Evolutionary conservation across 768 basidiomycete species (phyloP).

Genomic region (Russula brevipes): DNA sequence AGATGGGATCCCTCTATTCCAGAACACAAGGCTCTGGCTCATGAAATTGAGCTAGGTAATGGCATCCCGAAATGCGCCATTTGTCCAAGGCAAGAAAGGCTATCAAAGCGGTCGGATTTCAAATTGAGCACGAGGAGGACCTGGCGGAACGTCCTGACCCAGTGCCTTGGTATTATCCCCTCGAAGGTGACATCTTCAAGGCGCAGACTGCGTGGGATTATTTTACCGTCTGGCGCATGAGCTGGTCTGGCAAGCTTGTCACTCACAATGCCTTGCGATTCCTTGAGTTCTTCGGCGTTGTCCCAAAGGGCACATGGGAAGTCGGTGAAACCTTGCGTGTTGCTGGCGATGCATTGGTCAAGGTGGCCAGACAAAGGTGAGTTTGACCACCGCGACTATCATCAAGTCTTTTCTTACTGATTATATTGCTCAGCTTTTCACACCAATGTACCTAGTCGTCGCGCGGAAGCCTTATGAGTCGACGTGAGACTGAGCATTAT

Average conservation of each 20-base stretch:
- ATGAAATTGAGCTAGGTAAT: constrained; percentile 89
- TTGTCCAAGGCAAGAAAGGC: constrained; percentile 67
- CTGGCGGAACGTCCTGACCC: constrained; percentile 77
- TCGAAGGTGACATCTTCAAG: constrained; percentile 89
- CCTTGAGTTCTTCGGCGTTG: constrained; percentile 69
- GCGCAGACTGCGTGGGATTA: constrained; percentile 93
- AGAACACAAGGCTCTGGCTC: constrained; percentile 83
- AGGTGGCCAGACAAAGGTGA: constrained; percentile 79
- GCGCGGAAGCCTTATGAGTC: constrained; percentile 19
- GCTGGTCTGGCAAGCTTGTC: constrained; percentile 77
- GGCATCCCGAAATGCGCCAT: constrained; percentile 96
- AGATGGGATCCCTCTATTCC: constrained; percentile 82
- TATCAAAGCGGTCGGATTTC: constrained; percentile 76
- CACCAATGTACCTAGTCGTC: constrained; percentile 78
- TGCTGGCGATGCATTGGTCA: constrained; percentile 73
- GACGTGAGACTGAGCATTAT: background rate
- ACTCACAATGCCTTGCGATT: constrained; percentile 75
- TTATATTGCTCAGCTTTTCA: constrained; percentile 58
- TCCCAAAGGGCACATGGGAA: constrained; percentile 90
- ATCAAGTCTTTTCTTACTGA: constrained; percentile 4
- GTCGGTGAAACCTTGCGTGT: constrained; percentile 86
- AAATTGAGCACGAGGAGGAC: constrained; percentile 88
- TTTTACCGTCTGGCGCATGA: constrained; percentile 85
- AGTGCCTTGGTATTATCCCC: constrained; percentile 92
- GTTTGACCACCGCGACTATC: constrained; percentile 22